These are phyloP conservation scores for Ustilago loliicola DNA, from an alignment of 1,284 basidiomycete species.

Conservation along the genomic window DNA sequence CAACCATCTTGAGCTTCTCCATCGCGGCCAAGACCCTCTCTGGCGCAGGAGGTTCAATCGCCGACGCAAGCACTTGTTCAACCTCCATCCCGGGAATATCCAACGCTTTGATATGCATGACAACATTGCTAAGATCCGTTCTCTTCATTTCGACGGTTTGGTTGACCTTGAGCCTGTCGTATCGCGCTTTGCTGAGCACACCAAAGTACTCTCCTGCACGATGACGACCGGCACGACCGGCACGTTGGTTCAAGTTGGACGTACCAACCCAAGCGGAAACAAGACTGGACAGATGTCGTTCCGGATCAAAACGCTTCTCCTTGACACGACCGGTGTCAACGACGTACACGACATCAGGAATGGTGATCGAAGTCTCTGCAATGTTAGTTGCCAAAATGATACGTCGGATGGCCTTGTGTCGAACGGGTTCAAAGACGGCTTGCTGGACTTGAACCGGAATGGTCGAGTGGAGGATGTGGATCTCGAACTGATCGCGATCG, in stretches of 20 bases:
- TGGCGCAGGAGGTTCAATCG: conserved; percentile 90
- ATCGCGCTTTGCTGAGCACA: conserved; percentile 79
- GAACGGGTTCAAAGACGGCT: conserved; percentile 78
- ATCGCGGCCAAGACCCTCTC: conserved; percentile 86
- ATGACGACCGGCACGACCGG: conserved; percentile 93
- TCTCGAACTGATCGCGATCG: conserved; percentile 74
- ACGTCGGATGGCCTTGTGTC: conserved; percentile 76
- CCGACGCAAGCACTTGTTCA: conserved; percentile 85
- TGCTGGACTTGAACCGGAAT: conserved; percentile 92
- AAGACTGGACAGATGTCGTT: conserved; percentile 86
- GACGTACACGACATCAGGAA: conserved; percentile 95
- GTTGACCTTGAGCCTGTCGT: conserved; percentile 80
- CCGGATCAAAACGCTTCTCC: conserved; percentile 92
- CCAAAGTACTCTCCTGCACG: conserved; percentile 92
- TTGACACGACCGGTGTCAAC: conserved; percentile 90
- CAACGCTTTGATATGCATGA: conserved; percentile 93
- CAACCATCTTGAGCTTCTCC: conserved; percentile 84
- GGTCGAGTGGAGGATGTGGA: conserved; percentile 92
- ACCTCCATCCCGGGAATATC: conserved; percentile 89
- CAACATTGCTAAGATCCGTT: conserved; percentile 68
- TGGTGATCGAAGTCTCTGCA: conserved; percentile 88
- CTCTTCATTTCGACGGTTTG: conserved; percentile 97
- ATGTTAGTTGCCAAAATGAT: conserved; percentile 95
- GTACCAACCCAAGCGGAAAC: conserved; percentile 91
- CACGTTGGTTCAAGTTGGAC: conserved; percentile 93